A percentile compares a stretch with the other conserved stretches of the same genome.
phyloP scores from a whole-genome alignment of 441 rosid species.

The Corymbia citriodora region DNA sequence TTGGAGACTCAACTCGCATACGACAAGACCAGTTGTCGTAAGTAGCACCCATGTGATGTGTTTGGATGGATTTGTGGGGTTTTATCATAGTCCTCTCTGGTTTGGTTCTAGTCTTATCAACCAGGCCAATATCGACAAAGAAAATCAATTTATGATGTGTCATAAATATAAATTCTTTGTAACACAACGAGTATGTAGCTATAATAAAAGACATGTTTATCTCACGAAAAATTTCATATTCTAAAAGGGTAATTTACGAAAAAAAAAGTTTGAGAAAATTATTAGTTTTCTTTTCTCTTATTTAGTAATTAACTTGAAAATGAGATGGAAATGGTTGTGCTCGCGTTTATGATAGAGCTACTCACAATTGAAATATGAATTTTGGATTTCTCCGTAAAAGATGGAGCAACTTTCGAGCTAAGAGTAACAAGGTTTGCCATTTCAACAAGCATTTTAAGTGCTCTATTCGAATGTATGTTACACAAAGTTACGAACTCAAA shows the following conservation, averaged over 20 bases:
- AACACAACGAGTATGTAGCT: neutral
- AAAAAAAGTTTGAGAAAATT: neutral
- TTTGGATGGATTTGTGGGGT: too few species aligned
- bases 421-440: neutral
- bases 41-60: neutral
- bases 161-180: neutral
- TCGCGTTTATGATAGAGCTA: neutral
- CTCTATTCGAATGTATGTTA: neutral
- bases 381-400: neutral
- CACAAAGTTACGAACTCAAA: neutral
- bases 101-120: neutral
- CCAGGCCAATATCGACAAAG: neutral
- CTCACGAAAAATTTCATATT: neutral
- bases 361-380: neutral
- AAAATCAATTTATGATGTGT: neutral
- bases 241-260: neutral
- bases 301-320: neutral
- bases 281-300: neutral
- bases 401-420: neutral
- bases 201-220: too few species aligned
- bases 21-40: neutral
- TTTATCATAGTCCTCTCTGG: neutral
- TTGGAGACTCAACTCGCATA: neutral
- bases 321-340: neutral
- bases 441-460: neutral